phyloP scores from a whole-genome alignment of 176 grass and related monocot species.

The Poa pratensis region DNA sequence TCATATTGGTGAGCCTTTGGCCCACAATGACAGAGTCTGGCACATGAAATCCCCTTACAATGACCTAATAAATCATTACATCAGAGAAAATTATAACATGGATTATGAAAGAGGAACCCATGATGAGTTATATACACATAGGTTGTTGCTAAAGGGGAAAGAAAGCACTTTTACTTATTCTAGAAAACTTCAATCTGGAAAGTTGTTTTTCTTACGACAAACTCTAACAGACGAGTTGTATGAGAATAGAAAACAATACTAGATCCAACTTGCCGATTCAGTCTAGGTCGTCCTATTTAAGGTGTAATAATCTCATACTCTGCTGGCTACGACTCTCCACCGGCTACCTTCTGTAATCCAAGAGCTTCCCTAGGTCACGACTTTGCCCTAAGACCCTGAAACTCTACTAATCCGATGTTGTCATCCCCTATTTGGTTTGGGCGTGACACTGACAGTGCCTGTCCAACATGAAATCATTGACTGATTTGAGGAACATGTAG shows the following conservation, averaged over 20 bases:
- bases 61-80: conserved; percentile 27
- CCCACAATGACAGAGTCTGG: conserved; percentile 27
- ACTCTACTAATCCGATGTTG: background rate
- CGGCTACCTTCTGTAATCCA: background rate
- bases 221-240: background rate
- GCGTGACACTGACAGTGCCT: background rate
- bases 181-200: background rate
- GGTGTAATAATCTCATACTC: background rate
- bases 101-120: background rate
- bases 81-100: background rate
- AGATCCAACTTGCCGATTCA: background rate
- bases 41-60: conserved; percentile 36
- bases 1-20: background rate
- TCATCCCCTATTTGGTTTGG: background rate
- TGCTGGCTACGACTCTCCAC: background rate
- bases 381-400: background rate
- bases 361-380: background rate
- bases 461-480: background rate
- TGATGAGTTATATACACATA: background rate
- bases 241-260: background rate
- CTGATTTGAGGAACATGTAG: background rate
- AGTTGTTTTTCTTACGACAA: background rate
- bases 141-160: background rate
- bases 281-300: background rate
- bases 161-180: background rate